These are phyloP conservation scores for Calonectria crousiana DNA, from an alignment of 2,329 filamentous ascomycete species.

Conservation along the genomic window DNA sequence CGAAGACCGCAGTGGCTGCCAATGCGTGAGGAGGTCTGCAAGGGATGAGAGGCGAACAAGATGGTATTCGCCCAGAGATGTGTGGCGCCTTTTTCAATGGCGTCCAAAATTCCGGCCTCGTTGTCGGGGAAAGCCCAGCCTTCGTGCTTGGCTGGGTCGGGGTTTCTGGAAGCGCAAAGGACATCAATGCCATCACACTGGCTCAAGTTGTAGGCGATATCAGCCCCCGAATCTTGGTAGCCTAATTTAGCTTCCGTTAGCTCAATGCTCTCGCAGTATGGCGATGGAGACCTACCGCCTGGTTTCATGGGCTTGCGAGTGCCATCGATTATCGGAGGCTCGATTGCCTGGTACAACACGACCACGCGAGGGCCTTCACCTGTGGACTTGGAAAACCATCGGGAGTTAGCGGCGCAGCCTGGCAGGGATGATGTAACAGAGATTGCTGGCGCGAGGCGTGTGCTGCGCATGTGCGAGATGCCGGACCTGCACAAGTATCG, in stretches of 20 bases:
- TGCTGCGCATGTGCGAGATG: neutral
- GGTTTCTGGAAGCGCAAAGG: constrained; percentile 17
- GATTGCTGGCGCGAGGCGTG: neutral
- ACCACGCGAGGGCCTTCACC: constrained; percentile 48
- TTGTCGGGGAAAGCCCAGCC: constrained; percentile 37
- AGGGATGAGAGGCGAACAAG: constrained; percentile 60
- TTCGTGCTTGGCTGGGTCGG: constrained; percentile 22
- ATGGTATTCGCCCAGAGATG: constrained; percentile 65
- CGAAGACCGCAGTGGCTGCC: constrained; percentile 47
- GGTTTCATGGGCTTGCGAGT: constrained; percentile 63
- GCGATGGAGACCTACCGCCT: constrained; percentile 40
- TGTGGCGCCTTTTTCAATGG: constrained; percentile 55
- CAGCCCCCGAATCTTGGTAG: constrained; percentile 36
- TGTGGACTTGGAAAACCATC: neutral
- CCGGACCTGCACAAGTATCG: neutral
- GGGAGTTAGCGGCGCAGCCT: neutral
- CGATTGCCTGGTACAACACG: constrained; percentile 60
- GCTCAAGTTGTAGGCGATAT: constrained; percentile 36
- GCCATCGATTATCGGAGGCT: constrained; percentile 60
- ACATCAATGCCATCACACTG: constrained; percentile 28
- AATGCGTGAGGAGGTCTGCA: constrained; percentile 56
- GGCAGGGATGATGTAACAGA: neutral
- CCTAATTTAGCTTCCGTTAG: constrained; percentile 9
- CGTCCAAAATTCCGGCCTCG: constrained; percentile 39
- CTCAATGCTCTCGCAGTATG: neutral